A percentile compares a stretch with the other conserved stretches of the same genome.
Conservation (phyloP, 2,329 filamentous ascomycete species). For the Metarhizium guizhouense region DNA sequence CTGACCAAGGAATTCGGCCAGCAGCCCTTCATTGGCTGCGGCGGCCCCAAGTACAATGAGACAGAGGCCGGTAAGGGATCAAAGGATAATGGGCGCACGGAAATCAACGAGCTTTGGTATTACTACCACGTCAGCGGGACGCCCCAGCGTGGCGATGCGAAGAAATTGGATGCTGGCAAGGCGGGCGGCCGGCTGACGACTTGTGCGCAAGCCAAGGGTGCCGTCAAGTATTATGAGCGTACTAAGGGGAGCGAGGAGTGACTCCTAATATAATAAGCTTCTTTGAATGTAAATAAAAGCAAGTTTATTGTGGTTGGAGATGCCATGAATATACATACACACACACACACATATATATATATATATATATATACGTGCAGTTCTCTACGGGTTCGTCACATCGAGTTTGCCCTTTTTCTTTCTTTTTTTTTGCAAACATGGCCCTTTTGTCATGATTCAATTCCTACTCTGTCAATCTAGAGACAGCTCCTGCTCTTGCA, state of each 20-base stretch:
- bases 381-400: background rate
- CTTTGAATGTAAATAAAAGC: background rate
- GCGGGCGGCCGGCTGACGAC: constrained; percentile 41
- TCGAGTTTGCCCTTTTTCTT: background rate
- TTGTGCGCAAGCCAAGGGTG: constrained; percentile 44
- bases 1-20: constrained; percentile 42
- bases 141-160: constrained; percentile 41
- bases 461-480: background rate
- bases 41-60: constrained; percentile 50
- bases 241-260: constrained; percentile 21
- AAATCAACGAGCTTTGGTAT: constrained; percentile 57
- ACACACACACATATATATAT: no score
- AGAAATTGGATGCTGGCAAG: constrained; percentile 33
- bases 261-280: background rate
- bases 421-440: background rate
- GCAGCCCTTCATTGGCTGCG: constrained; percentile 52
- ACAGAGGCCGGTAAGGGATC: constrained; percentile 47
- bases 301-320: background rate
- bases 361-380: background rate
- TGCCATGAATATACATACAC: background rate
- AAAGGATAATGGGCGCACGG: constrained; percentile 46
- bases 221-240: constrained; percentile 46
- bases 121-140: constrained; percentile 52
- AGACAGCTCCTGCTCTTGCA: background rate
- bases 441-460: background rate